These are phyloP conservation scores for Sesbania bispinosa DNA, from an alignment of 306 rosid genomes.

Conservation along the genomic window DNA sequence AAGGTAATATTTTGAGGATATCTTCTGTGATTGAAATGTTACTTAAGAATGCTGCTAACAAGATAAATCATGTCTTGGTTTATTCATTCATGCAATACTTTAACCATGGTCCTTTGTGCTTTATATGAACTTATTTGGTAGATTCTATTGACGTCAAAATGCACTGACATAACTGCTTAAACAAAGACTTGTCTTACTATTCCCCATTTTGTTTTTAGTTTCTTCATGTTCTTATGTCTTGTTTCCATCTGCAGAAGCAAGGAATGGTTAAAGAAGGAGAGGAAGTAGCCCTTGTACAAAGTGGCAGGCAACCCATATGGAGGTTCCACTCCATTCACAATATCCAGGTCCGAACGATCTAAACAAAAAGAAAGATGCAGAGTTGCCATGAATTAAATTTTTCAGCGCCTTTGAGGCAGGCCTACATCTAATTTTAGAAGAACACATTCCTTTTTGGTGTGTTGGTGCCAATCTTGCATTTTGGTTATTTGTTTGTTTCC, in stretches of 20 bases:
- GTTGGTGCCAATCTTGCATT: conserved; percentile 13
- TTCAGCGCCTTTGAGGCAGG: conserved; percentile 6
- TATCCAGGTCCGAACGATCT: conserved; percentile 77
- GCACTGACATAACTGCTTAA: too few relatives aligned
- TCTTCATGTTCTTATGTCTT: neutral
- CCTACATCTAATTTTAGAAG: neutral
- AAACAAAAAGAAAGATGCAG: conserved; percentile 3
- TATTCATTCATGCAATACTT: neutral
- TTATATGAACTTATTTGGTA: too few relatives aligned
- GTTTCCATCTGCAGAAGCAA: conserved; percentile 58
- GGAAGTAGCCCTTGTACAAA: conserved; percentile 88
- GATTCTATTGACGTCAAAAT: too few relatives aligned
- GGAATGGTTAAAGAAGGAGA: conserved; percentile 95
- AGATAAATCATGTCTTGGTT: neutral
- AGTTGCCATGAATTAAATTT: neutral
- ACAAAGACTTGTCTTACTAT: neutral
- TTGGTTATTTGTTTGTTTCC: neutral
- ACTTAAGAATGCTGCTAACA: neutral
- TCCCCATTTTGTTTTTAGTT: neutral
- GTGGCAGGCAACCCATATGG: conserved; percentile 94
- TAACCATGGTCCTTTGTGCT: neutral
- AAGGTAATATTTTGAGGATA: conserved; percentile 42
- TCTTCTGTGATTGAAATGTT: neutral
- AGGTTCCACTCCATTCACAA: conserved; percentile 93
- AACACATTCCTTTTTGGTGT: conserved; percentile 10